A percentile compares a stretch with the other conserved stretches of the same genome.
Conservation (phyloP, 768 basidiomycete genomes). For the Lactarius indigo region DNA sequence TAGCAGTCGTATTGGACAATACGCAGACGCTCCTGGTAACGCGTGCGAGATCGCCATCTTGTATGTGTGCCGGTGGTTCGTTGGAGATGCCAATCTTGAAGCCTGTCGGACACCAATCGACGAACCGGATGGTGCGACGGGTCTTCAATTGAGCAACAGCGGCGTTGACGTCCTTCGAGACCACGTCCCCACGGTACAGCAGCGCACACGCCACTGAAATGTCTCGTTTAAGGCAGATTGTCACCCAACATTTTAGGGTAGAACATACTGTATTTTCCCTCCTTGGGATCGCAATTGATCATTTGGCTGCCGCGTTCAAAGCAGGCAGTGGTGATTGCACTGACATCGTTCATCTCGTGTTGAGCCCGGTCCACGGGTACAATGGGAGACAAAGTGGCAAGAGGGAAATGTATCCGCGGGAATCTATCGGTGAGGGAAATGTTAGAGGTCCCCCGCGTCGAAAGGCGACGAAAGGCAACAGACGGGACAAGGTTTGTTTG, state of each 20-base stretch:
- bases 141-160: conserved; percentile 74
- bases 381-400: conserved; percentile 63
- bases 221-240: background rate
- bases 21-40: conserved; percentile 73
- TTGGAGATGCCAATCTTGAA: conserved; percentile 81
- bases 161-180: conserved; percentile 73
- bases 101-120: conserved; percentile 77
- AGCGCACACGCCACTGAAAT: conserved; percentile 58
- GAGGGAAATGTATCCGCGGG: conserved; percentile 65
- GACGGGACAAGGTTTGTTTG: conserved; percentile 64
- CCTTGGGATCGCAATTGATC: conserved; percentile 75
- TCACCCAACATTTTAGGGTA: background rate
- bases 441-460: conserved; percentile 20
- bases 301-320: conserved; percentile 77
- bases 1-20: conserved; percentile 72
- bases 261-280: conserved; percentile 68
- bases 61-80: conserved; percentile 71
- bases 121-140: conserved; percentile 74
- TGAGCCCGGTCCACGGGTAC: conserved; percentile 57
- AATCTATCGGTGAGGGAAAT: conserved; percentile 33
- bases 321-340: conserved; percentile 67
- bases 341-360: conserved; percentile 66
- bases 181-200: conserved; percentile 73
- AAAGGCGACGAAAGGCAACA: background rate
- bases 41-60: conserved; percentile 73